Conservation (phyloP, 176 grass and related monocot species). For the Eremochloa ophiuroides region DNA sequence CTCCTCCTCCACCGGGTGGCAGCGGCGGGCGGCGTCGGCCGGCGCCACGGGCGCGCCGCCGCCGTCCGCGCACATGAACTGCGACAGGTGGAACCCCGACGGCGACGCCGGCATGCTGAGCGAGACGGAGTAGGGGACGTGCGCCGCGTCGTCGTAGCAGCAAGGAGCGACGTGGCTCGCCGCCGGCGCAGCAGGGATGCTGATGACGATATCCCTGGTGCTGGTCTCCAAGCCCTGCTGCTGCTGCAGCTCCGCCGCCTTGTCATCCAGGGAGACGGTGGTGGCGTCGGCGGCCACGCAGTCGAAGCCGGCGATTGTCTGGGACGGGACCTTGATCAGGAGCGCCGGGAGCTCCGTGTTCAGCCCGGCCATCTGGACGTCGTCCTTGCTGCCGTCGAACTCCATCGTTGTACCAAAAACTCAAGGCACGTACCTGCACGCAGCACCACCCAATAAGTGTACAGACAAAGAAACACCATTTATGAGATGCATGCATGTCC, state of each 20-base stretch:
- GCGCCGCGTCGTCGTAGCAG: neutral
- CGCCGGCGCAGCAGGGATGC: conserved; percentile 16
- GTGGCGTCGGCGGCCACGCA: conserved; percentile 12
- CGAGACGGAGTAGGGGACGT: conserved; percentile 37
- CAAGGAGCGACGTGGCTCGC: neutral
- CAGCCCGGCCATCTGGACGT: conserved; percentile 2
- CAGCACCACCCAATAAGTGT: neutral
- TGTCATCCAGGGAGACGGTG: neutral
- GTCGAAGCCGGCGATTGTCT: conserved; percentile 43
- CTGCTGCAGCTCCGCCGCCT: neutral
- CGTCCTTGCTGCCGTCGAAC: neutral
- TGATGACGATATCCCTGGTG: conserved; percentile 35
- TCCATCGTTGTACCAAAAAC: neutral
- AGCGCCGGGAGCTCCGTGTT: conserved; percentile 20
- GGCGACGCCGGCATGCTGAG: conserved; percentile 72
- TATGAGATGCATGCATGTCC: neutral
- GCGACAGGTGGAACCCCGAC: conserved; percentile 57
- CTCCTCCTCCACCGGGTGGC: neutral
- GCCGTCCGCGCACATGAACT: conserved; percentile 14
- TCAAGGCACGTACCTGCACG: conserved; percentile 17
- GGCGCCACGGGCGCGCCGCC: neutral
- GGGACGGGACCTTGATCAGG: conserved; percentile 32
- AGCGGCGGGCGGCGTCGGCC: neutral
- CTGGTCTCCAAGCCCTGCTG: neutral
- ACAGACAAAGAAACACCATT: too few species aligned